phyloP scores from a whole-genome alignment of 1,284 basidiomycete species.

The Xerocomus cyaneibrunnescens region DNA sequence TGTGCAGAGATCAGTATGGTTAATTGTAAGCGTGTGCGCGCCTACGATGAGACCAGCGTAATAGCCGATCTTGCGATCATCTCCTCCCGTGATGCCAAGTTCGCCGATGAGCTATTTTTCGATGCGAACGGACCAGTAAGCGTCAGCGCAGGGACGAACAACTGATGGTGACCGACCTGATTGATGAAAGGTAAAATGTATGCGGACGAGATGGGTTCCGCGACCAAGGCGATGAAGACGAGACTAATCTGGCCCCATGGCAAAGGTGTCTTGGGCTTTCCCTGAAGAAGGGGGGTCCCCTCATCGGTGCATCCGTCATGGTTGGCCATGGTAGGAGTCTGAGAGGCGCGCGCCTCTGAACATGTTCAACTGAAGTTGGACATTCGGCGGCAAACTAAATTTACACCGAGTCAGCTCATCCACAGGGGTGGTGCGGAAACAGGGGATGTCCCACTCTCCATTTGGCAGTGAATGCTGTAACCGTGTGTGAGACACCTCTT shows the following conservation, averaged over 20 bases:
- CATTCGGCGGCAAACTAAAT: too few species aligned
- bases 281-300: conserved; percentile 22
- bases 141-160: too few species aligned
- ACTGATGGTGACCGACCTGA: conserved; percentile 20
- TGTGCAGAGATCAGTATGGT: conserved; percentile 27
- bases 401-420: too few species aligned
- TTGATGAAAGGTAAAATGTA: conserved; percentile 32
- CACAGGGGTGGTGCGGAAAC: too few species aligned
- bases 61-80: conserved; percentile 61
- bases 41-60: conserved; percentile 65
- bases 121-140: background rate
- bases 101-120: conserved; percentile 34
- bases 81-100: conserved; percentile 40
- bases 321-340: too few species aligned
- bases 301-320: conserved; percentile 9
- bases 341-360: too few species aligned
- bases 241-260: conserved; percentile 24
- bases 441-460: too few species aligned
- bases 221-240: too few species aligned
- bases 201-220: conserved; percentile 25
- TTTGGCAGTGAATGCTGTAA: too few species aligned
- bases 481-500: too few species aligned
- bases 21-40: background rate
- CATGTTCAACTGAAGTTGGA: too few species aligned
- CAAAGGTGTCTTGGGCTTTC: conserved; percentile 24